These are phyloP conservation scores for Elaeis guineensis DNA, from an alignment of 176 grass and related monocot genomes.

Conservation along the genomic window DNA sequence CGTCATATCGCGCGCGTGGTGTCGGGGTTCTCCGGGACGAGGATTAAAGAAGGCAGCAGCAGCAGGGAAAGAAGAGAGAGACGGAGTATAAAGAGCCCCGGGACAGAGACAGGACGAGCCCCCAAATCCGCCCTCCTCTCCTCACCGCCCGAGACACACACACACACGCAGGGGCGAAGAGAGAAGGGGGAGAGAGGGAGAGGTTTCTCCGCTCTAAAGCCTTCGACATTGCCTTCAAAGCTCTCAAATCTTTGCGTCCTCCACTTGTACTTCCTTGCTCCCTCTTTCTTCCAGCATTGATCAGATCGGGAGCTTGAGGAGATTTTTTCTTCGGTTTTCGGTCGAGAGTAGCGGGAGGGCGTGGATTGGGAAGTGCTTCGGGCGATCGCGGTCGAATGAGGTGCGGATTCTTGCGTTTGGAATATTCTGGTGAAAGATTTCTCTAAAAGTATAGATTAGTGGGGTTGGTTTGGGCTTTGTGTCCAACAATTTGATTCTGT, in stretches of 20 bases:
- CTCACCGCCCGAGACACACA: background rate
- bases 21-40: constrained; percentile 2
- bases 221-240: background rate
- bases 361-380: background rate
- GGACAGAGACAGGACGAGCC: background rate
- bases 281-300: too few relatives aligned
- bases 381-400: constrained; percentile 21
- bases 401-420: background rate
- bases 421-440: background rate
- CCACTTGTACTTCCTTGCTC: background rate
- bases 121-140: background rate
- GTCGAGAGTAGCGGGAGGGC: too few relatives aligned
- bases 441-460: background rate
- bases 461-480: background rate
- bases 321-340: background rate
- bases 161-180: background rate
- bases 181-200: background rate
- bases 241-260: background rate
- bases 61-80: too few relatives aligned
- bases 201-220: background rate
- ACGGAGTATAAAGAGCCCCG: background rate
- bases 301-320: background rate
- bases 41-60: background rate
- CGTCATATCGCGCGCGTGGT: constrained; percentile 3
- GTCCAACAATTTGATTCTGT: background rate